Percentiles rank a stretch among this genome's conserved stretches.
phyloP scores from a whole-genome alignment of 768 basidiomycete genomes.

The Amanita fuliginea region DNA sequence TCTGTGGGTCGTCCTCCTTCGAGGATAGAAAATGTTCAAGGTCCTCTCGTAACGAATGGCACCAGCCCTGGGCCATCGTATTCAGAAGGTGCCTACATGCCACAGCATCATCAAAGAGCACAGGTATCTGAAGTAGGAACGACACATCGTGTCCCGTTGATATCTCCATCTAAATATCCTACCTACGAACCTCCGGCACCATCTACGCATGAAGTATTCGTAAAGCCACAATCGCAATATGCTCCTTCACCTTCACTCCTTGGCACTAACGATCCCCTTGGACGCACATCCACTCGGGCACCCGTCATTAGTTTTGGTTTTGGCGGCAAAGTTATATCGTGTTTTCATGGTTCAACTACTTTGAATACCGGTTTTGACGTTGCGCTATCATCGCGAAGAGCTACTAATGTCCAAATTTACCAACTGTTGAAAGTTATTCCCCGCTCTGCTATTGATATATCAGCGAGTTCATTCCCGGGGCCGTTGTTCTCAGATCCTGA shows the following conservation, averaged over 20 bases:
- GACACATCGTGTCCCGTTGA: conserved; percentile 12
- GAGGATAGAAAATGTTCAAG: conserved; percentile 15
- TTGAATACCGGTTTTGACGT: conserved; percentile 70
- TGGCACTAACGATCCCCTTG: conserved; percentile 74
- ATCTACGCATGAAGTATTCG: conserved; percentile 20
- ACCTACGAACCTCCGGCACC: neutral
- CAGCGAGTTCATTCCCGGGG: conserved; percentile 65
- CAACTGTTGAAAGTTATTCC: conserved; percentile 61
- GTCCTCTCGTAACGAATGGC: conserved; percentile 34
- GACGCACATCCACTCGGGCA: conserved; percentile 57
- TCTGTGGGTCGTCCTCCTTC: conserved; percentile 6
- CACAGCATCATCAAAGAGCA: conserved; percentile 12
- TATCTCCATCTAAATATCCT: conserved; percentile 9
- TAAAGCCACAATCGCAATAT: conserved; percentile 44
- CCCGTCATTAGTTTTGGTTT: conserved; percentile 89
- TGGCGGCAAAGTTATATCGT: conserved; percentile 83
- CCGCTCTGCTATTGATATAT: conserved; percentile 45
- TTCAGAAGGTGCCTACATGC: conserved; percentile 26
- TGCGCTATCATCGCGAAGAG: conserved; percentile 58
- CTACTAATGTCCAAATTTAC: conserved; percentile 60
- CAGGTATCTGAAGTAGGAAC: conserved; percentile 1
- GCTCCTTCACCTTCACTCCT: conserved; percentile 79
- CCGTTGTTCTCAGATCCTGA: conserved; percentile 77
- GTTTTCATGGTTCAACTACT: conserved; percentile 66
- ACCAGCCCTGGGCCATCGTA: conserved; percentile 23